Percentiles rank a stretch among this genome's conserved stretches.
These are phyloP conservation scores for Pyrenophora tritici-repentis DNA, from an alignment of 2,329 filamentous ascomycete genomes.

Conservation along the genomic window DNA sequence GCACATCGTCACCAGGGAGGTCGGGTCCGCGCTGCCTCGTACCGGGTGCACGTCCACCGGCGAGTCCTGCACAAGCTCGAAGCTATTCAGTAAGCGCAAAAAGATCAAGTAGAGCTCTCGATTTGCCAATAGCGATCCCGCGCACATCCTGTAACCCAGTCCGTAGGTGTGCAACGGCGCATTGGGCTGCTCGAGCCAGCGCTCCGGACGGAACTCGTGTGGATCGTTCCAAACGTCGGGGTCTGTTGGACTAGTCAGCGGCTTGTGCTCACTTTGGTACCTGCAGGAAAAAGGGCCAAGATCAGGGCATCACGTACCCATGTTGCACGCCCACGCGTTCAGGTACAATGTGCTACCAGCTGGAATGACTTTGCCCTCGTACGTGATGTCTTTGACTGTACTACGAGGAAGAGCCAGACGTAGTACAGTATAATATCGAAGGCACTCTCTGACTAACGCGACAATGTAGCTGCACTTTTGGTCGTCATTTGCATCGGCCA, in stretches of 20 bases:
- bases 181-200: slow-evolving; percentile 67
- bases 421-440: slow-evolving; percentile 67
- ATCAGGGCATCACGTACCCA: slow-evolving; percentile 59
- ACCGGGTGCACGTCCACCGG: slow-evolving; percentile 64
- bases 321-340: slow-evolving; percentile 72
- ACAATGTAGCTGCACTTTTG: slow-evolving; percentile 67
- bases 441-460: slow-evolving; percentile 66
- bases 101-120: slow-evolving; percentile 69
- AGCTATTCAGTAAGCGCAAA: slow-evolving; percentile 65
- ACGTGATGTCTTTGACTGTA: slow-evolving; percentile 64
- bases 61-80: slow-evolving; percentile 61
- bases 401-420: slow-evolving; percentile 65
- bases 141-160: slow-evolving; percentile 70
- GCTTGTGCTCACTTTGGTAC: not conserved
- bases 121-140: slow-evolving; percentile 66
- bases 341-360: slow-evolving; percentile 68
- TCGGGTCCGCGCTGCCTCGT: slow-evolving; percentile 63
- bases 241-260: slow-evolving; percentile 44
- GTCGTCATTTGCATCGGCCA: slow-evolving; percentile 66
- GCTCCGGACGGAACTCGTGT: slow-evolving; percentile 63
- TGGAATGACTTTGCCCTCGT: slow-evolving; percentile 63
- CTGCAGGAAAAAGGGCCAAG: not conserved
- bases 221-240: slow-evolving; percentile 63
- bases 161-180: slow-evolving; percentile 69
- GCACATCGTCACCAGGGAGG: slow-evolving; percentile 66